Evolutionary conservation across 768 basidiomycete species (phyloP), one percentile per base, ranked within the genome.

Genomic region (Pleurotus giganteus): DNA sequence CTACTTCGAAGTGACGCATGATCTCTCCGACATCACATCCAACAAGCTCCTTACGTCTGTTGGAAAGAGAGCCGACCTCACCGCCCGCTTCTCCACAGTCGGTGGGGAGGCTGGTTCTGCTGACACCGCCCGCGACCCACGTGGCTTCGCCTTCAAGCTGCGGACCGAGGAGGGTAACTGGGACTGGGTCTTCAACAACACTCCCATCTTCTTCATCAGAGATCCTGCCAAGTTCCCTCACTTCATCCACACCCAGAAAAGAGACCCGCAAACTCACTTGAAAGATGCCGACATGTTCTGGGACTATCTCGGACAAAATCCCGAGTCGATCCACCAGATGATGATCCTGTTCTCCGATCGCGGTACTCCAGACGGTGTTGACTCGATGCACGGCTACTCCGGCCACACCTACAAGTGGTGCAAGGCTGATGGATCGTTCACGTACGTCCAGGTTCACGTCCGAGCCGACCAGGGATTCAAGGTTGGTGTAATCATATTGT

Each of bases 261-360:
- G 89, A 59, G 82, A 92, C 69, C 95, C 95, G 13, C 90, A 92
- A 66, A 95, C 94, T 6, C 91, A 98, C 71, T 71, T 95, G 62
- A 93, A 89, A 70, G 92, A 93, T 74, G 66, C 86, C 44, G 89
- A 94, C 68, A 83, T 82, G 79, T 94, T 89, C 78, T 89, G 88
- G 89, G 94, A 96, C 69, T 96, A 91, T 66, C 82, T 96, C 55
- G 81, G 83, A 27, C 85, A 91, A 69, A 92, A 91, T 73, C 89
- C 91, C 8, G 91, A 94, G 74, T 89, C 91, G 17, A 90, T 89
- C 56, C 90, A 93, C 69, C 91, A 93, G 72, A 75, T 91, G 63
- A 79, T 91, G 81, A 95, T 95, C 69, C 80, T 92, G 56, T 88
- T 97, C 76, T 90, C 90, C n/a, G 95, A 98, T 72, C 91, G 95